Base-by-base conservation (phyloP, 164 flowering plant species). In the Tetrastigma voinierianum region DNA sequence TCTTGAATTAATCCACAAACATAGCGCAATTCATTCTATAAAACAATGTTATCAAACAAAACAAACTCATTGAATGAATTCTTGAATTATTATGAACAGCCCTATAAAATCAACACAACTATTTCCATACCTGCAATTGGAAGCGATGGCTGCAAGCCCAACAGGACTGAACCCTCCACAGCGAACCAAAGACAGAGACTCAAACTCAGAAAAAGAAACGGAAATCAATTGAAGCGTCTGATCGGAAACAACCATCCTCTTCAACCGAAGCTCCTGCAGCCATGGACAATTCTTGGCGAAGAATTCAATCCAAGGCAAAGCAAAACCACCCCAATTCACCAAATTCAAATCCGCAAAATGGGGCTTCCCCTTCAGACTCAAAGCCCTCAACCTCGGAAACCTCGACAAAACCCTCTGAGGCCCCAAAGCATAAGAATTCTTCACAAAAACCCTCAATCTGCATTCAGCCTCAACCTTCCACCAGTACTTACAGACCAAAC, bases 201-300 rank as follows among this genome's bases (percentile, higher is more conserved):
- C 82, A 62, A 87, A 85, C 66, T 80, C 81, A 19, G 71, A 76
- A 58, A 85, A 85, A 4, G 84, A 73, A 13, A 63, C 76, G 0
- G 86, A 78, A 18, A 87, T 69, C 64, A 87, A 62, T 59, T 83
- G 86, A 0, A 87, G 83, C 59, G 81, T 75, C 52, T 87, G 84
- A 61, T 87, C 91, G 1, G 84, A 69, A 14, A 87, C 85, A 51
- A 82, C 77, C 91, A 87, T 87, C 61, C 91, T 77, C 80, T 87
- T 87, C 69, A 87, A 54, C 62, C 80, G 61, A 7, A 87, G 78
- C 82, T 85, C 89, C 75, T 87, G 86, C 16, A 87, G 74, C 48
- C 70, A 25, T 10, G 56, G 44, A 19, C 74, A 2, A 76, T 73
- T 69, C 69, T 67, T 73, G 4, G 81, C 79, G 78, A 87, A 68